Evolutionary conservation across 768 basidiomycete genomes (phyloP), one percentile per base, ranked within the genome.

Genomic region (Melanogaster broomeanus): DNA sequence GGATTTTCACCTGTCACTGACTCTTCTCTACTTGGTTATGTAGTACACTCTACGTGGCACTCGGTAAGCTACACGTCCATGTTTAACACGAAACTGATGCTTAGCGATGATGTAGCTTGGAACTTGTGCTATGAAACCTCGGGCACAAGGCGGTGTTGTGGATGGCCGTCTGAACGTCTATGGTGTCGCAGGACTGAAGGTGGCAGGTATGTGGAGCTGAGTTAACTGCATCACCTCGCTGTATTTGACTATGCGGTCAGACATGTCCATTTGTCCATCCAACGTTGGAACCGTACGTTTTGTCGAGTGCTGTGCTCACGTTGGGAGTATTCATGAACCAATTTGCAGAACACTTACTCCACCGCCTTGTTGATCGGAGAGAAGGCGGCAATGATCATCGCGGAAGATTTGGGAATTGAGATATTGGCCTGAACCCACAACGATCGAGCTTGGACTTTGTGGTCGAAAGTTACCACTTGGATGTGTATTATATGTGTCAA

Each of bases 41-140:
- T 30, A 65, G 63, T 47, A 2, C 25, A 13, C 3, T 34, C 51
- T 1, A 16, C 51, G 4, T 57, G 53, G 53, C 63, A 65, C 15
- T 51, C 55, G 41, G 63, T 63, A 5, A 48, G 63, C 7, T 21
- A 4, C 3, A 18, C 3, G 19, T 8, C 13, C 19, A 15, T 2
- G 15, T 31, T 15, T 33, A 4, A 33, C 43, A 6, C 38, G 11
- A 10, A 49, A 53, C 40, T 47, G 15, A 55, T 21, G 16, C 9
- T 21, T n/a, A 3, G 2, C 3, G 10, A 39, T n/a, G 1, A 40
- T 21, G 3, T 21, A 85, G 83, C 70, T 83, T 3, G 85, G 85
- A 35, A 87, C 85, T 0, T 87, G 84, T 49, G 77, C 84, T 0
- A 87, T 87, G 86, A 85, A 85, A 63, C 75, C 82, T 0, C 76